A percentile compares a stretch with the other conserved stretches of the same genome.
Conservation (phyloP, 2,329 filamentous ascomycete genomes). For the Trichoderma pleuroti region DNA sequence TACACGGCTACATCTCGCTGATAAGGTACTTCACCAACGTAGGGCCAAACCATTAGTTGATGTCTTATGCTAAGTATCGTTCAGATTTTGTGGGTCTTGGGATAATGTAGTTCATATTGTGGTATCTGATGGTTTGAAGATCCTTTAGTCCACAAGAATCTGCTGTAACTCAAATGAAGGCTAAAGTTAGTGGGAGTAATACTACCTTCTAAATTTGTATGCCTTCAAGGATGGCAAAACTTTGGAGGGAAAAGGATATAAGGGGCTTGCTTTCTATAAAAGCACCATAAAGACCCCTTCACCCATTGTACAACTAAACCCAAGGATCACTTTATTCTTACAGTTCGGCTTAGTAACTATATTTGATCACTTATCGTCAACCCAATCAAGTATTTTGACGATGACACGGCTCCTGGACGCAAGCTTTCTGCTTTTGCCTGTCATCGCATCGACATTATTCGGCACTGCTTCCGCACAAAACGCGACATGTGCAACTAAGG, state of each 20-base stretch:
- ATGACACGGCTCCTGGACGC: constrained; percentile 23
- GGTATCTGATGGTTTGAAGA: background rate
- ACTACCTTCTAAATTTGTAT: constrained; percentile 12
- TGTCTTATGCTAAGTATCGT: background rate
- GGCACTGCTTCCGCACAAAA: constrained; percentile 19
- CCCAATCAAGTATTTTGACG: background rate
- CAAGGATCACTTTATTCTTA: background rate
- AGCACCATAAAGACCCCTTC: background rate
- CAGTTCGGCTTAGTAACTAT: background rate
- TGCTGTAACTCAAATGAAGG: background rate
- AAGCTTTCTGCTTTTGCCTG: constrained; percentile 21
- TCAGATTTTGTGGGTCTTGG: background rate
- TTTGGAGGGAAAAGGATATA: background rate
- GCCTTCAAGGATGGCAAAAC: background rate
- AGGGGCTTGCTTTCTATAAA: background rate
- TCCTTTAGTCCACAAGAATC: background rate
- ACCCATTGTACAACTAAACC: background rate
- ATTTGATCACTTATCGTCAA: background rate
- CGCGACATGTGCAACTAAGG: constrained; percentile 32
- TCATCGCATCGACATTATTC: constrained; percentile 19
- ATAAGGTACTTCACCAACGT: background rate
- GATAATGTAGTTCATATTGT: background rate
- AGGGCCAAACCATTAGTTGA: background rate
- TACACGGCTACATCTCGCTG: background rate
- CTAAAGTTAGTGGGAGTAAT: background rate